Evolutionary conservation across 345 rosid genomes (phyloP).

Genomic region (Sapria himalayana): DNA sequence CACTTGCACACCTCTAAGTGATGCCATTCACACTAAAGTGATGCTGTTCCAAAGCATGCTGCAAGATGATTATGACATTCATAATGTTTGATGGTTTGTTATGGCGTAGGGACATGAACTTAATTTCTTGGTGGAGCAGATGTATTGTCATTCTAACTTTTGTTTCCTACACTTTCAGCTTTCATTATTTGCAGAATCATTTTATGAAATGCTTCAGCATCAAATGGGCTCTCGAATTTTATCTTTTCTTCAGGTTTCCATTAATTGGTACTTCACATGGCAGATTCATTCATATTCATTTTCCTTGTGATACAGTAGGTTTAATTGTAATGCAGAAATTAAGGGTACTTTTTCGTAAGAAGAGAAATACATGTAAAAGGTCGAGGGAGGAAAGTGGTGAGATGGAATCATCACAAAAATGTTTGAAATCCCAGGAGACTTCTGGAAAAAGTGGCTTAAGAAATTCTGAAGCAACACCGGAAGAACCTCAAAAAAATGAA

Average conservation of each 20-base stretch:
- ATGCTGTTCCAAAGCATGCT: too few relatives aligned
- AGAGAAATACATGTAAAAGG: slow-evolving; percentile 69
- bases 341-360: slow-evolving; percentile 33
- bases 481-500: slow-evolving; percentile 20
- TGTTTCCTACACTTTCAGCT: slow-evolving; percentile 26
- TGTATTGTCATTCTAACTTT: slow-evolving; percentile 6
- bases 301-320: too few relatives aligned
- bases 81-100: too few relatives aligned
- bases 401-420: slow-evolving; percentile 28
- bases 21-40: too few relatives aligned
- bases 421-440: slow-evolving; percentile 29
- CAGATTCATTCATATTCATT: slow-evolving; percentile 1
- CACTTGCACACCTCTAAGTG: too few relatives aligned
- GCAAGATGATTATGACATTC: too few relatives aligned
- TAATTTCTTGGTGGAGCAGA: too few relatives aligned
- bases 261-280: slow-evolving; percentile 2
- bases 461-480: slow-evolving; percentile 12
- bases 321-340: too few relatives aligned
- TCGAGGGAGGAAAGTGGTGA: slow-evolving; percentile 29
- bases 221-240: slow-evolving; percentile 80
- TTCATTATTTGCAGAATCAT: slow-evolving; percentile 76
- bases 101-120: too few relatives aligned
- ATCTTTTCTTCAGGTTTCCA: slow-evolving; percentile 54
- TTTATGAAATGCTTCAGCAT: slow-evolving; percentile 85
- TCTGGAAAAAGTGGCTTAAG: slow-evolving; percentile 22